Evolutionary conservation across 192 early-diverging fungal species (phyloP).

Genomic region (Allomyces arbusculus): DNA sequence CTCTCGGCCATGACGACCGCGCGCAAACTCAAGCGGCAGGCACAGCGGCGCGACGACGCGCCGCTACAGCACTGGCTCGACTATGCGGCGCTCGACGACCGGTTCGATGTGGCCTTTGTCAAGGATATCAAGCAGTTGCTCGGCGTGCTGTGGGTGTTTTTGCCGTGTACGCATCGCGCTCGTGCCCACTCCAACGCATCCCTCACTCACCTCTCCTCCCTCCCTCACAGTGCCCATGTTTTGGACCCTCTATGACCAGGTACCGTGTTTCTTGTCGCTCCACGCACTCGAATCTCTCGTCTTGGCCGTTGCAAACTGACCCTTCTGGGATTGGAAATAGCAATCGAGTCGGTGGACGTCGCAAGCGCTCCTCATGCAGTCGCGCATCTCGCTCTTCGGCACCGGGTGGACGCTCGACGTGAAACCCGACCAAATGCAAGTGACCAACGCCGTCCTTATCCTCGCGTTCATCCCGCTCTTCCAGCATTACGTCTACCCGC

Average conservation of each 20-base stretch:
- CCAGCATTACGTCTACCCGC: constrained; percentile 39
- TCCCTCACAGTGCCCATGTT: background rate
- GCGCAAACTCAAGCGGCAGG: background rate
- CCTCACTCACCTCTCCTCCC: too few species aligned
- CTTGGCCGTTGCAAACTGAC: too few species aligned
- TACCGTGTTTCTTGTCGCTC: too few species aligned
- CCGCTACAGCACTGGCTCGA: background rate
- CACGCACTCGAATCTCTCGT: too few species aligned
- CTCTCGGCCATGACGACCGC: constrained; percentile 18
- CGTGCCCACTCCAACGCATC: too few species aligned
- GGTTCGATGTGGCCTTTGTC: background rate
- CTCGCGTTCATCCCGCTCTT: constrained; percentile 51
- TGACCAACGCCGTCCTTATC: constrained; percentile 43
- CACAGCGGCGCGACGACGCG: background rate
- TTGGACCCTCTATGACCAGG: background rate
- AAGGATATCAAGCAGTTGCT: background rate
- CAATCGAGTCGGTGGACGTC: background rate
- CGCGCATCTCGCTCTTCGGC: background rate
- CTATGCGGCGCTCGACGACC: background rate
- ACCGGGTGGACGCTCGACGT: background rate
- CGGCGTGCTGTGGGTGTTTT: background rate
- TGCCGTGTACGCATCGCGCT: too few species aligned
- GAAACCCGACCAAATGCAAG: constrained; percentile 36
- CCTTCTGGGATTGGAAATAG: background rate
- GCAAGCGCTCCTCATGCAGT: background rate